Evolutionary conservation across 768 basidiomycete genomes (phyloP).

Genomic region (Strobilomyces confusus): DNA sequence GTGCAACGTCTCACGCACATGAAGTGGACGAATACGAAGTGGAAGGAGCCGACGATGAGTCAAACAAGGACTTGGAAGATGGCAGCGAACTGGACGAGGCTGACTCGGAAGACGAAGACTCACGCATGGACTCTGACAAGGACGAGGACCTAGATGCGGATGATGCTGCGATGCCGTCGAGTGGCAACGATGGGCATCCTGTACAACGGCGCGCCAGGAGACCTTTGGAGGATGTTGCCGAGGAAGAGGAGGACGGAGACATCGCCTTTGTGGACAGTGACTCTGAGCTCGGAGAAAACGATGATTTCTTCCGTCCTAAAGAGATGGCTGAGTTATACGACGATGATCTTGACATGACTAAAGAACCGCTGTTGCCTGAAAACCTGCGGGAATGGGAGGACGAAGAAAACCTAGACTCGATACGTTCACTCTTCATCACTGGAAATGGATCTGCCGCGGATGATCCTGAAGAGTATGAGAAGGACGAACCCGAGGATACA

Average conservation of each 20-base stretch:
- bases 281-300: slow-evolving; percentile 60
- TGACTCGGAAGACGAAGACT: slow-evolving; percentile 1
- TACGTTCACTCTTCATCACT: slow-evolving; percentile 88
- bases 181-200: slow-evolving; percentile 46
- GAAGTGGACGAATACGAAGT: slow-evolving; percentile 37
- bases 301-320: slow-evolving; percentile 70
- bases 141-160: slow-evolving; percentile 4
- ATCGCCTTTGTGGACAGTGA: slow-evolving; percentile 76
- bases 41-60: slow-evolving; percentile 20
- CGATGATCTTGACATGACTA: slow-evolving; percentile 65
- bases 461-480: slow-evolving; percentile 38
- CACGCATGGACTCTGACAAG: neutral
- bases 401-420: slow-evolving; percentile 79
- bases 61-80: slow-evolving; percentile 16
- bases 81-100: neutral
- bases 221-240: slow-evolving; percentile 36
- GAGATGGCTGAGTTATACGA: slow-evolving; percentile 34
- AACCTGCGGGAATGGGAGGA: slow-evolving; percentile 75
- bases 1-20: slow-evolving; percentile 25
- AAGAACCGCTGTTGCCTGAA: slow-evolving; percentile 49
- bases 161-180: neutral
- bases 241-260: slow-evolving; percentile 36
- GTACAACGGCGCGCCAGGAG: slow-evolving; percentile 39
- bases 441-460: slow-evolving; percentile 42
- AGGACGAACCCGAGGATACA: slow-evolving; percentile 39